A percentile compares a stretch with the other conserved stretches of the same genome.
Evolutionary conservation across 495 filamentous ascomycete genomes (phyloP).

Genomic region (Astrothelium subdiscretum): DNA sequence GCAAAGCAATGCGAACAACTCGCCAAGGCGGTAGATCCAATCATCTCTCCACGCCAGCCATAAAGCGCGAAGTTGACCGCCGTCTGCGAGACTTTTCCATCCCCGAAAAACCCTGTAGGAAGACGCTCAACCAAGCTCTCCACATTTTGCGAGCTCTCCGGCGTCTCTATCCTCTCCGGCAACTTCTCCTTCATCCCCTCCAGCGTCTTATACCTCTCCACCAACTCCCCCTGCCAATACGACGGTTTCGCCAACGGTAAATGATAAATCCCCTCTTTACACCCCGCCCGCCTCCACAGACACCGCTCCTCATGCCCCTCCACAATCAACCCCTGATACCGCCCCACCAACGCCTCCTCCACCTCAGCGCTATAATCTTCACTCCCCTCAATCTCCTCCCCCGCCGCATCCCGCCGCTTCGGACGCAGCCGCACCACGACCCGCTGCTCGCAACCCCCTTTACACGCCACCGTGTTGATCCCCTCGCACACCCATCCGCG

Average conservation of each 20-base stretch:
- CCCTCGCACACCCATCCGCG: slow-evolving; percentile 81
- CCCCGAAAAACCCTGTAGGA: not conserved
- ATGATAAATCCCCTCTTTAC: slow-evolving; percentile 45
- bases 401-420: slow-evolving; percentile 25
- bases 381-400: slow-evolving; percentile 42
- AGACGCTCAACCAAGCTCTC: not conserved
- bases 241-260: slow-evolving; percentile 23
- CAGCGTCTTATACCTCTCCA: slow-evolving; percentile 20
- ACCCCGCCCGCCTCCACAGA: slow-evolving; percentile 73
- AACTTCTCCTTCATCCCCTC: slow-evolving; percentile 1
- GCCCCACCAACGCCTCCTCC: slow-evolving; percentile 61
- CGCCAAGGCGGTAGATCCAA: slow-evolving; percentile 53
- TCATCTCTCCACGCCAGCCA: slow-evolving; percentile 68
- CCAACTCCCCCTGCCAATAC: slow-evolving; percentile 22
- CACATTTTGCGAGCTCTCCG: not conserved
- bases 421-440: slow-evolving; percentile 58
- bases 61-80: slow-evolving; percentile 70
- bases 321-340: slow-evolving; percentile 59
- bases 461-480: slow-evolving; percentile 70
- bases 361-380: slow-evolving; percentile 12
- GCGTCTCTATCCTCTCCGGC: not conserved
- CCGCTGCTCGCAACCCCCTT: slow-evolving; percentile 66
- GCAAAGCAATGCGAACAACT: slow-evolving; percentile 78
- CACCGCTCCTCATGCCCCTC: slow-evolving; percentile 74
- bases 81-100: slow-evolving; percentile 10